Conservation (phyloP, 2,329 filamentous ascomycete species). For the Lecanosticta acicola region DNA sequence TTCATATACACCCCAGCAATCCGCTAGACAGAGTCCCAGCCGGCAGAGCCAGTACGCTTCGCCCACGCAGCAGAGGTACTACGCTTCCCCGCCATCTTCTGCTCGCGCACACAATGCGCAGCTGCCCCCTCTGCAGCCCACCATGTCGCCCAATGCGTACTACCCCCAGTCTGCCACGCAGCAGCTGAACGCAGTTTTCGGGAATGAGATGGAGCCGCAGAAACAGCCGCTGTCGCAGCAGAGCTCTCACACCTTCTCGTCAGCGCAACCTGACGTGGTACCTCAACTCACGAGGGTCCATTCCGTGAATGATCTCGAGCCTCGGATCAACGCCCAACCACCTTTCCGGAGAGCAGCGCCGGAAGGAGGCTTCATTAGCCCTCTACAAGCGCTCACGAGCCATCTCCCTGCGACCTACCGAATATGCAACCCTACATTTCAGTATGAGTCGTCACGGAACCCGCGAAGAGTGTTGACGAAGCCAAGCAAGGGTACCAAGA, state of each 20-base stretch:
- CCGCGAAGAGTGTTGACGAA: conserved; percentile 93
- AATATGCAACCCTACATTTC: conserved; percentile 96
- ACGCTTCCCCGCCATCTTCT: conserved; percentile 49
- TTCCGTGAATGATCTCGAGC: conserved; percentile 66
- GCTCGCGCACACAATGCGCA: conserved; percentile 55
- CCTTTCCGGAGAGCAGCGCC: conserved; percentile 89
- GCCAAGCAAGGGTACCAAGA: conserved; percentile 96
- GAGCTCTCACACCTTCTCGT: neutral
- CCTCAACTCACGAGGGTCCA: conserved; percentile 82
- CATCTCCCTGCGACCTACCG: conserved; percentile 93
- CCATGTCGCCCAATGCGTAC: conserved; percentile 49
- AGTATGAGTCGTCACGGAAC: conserved; percentile 97
- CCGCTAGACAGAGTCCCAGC: conserved; percentile 72
- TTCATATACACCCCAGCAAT: conserved; percentile 39
- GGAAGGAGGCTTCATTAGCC: conserved; percentile 96
- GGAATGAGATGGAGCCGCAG: conserved; percentile 43
- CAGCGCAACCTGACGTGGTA: conserved; percentile 48
- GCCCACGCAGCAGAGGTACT: conserved; percentile 48
- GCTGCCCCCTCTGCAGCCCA: conserved; percentile 68
- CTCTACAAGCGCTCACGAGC: conserved; percentile 87
- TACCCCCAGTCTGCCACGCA: conserved; percentile 67
- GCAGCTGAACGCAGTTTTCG: conserved; percentile 63
- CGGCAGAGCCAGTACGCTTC: conserved; percentile 57
- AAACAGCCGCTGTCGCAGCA: conserved; percentile 42
- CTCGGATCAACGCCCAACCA: conserved; percentile 80